Base-by-base conservation (phyloP, 441 rosid genomes). In the Aquilaria agallochum region DNA sequence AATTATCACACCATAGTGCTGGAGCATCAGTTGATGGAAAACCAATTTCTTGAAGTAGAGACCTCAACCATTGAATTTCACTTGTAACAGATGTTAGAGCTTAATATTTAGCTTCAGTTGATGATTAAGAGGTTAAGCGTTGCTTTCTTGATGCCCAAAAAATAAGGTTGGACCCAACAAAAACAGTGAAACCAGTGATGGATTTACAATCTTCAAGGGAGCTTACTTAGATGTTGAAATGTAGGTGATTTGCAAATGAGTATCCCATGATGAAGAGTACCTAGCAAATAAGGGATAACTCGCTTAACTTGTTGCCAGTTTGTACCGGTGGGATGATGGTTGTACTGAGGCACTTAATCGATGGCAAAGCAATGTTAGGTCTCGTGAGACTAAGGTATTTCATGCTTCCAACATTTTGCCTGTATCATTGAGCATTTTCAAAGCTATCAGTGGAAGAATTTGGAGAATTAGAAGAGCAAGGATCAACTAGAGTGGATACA, bases 111-210 rank as follows among this genome's bases (percentile, higher is more conserved):
- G 59, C 59, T 36, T 36, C 42, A 36, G 42, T 36, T 1, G 42
- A 36, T 5, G 0, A 36, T 5, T 8, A 5, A 2, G 67, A 9
- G 0, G 53, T 9, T 1, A 42, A 7, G 1, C 11, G 50, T 55
- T 63, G 59, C 10, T 63, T 63, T 2, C 59, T 0, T 4, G 59
- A 56, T 5, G 14, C 5, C 62, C 48, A 65, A 5, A 56, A 46
- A n/a, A 65, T 65, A 2, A 65, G 31, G 46, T 56, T 45, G 7
- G 48, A 31, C 3, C 68, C 62, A 45, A 56, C 45, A 48, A 44
- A 65, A 10, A 65, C 10, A 9, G 55, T 5, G 4, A 20, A 55
- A 5, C 68, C 55, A 15, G 31, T 47, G 0, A 55, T 57, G 11
- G 62, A 65, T 6, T 47, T 30, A 2, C 47, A 44, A 30, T 65